Percentiles rank a stretch among this genome's conserved stretches.
Evolutionary conservation across 2,329 filamentous ascomycete genomes (phyloP).

Genomic region (Aspergillus latus): DNA sequence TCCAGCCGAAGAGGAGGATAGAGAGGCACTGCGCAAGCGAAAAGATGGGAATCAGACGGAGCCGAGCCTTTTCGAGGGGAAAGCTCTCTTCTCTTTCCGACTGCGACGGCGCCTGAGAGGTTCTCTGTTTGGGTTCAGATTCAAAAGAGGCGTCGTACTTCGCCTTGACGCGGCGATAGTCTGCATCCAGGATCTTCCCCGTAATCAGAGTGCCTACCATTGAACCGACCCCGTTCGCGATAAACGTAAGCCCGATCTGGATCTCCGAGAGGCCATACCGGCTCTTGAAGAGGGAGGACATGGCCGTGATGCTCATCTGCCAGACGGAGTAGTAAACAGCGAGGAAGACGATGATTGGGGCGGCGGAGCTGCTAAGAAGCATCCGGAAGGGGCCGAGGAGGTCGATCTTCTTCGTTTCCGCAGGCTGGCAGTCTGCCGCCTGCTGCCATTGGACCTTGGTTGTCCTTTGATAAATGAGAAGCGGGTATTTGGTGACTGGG

Average conservation of each 20-base stretch:
- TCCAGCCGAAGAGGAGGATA: constrained; percentile 56
- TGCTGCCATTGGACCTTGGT: constrained; percentile 3
- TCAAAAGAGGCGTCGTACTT: constrained; percentile 23
- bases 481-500: constrained; percentile 5
- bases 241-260: constrained; percentile 53
- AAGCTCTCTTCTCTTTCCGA: constrained; percentile 33
- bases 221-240: constrained; percentile 57
- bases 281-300: constrained; percentile 51
- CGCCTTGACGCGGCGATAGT: constrained; percentile 49
- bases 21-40: constrained; percentile 48
- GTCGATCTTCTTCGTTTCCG: constrained; percentile 42
- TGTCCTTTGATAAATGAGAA: constrained; percentile 9
- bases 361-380: constrained; percentile 46
- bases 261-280: constrained; percentile 47
- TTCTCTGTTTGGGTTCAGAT: not conserved
- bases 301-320: constrained; percentile 57
- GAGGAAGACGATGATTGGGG: constrained; percentile 50
- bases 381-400: constrained; percentile 50
- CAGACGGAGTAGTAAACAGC: constrained; percentile 55
- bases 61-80: constrained; percentile 53
- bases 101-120: not conserved
- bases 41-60: constrained; percentile 51
- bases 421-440: not conserved
- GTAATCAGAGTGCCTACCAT: constrained; percentile 55
- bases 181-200: constrained; percentile 53